These are phyloP conservation scores for Sisymbrium altissimum DNA, from an alignment of 345 rosid genomes.

Conservation along the genomic window DNA sequence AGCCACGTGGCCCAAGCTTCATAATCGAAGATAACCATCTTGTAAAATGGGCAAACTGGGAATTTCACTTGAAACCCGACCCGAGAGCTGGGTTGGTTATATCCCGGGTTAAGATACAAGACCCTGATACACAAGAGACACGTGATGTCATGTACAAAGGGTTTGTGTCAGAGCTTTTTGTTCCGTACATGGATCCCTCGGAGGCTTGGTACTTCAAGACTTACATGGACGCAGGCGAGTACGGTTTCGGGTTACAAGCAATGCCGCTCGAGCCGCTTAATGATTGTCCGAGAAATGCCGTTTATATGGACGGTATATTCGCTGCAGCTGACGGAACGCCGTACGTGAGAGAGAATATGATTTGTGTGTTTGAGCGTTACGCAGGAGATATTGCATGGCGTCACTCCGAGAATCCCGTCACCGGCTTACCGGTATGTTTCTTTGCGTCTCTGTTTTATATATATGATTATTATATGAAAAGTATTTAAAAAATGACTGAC, in stretches of 20 bases:
- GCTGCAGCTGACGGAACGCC: slow-evolving; percentile 47
- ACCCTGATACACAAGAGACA: slow-evolving; percentile 44
- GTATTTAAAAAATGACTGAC: too few species aligned
- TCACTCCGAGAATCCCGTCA: slow-evolving; percentile 43
- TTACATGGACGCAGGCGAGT: slow-evolving; percentile 68
- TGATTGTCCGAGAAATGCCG: slow-evolving; percentile 53
- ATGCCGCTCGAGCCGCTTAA: slow-evolving; percentile 54
- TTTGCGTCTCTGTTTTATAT: neutral
- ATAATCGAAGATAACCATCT: slow-evolving; percentile 41
- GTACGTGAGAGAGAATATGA: slow-evolving; percentile 40
- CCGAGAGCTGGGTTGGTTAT: slow-evolving; percentile 56
- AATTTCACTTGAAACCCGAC: slow-evolving; percentile 61
- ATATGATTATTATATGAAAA: too few species aligned
- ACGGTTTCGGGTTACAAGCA: slow-evolving; percentile 44
- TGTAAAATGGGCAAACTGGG: slow-evolving; percentile 70
- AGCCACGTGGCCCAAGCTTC: slow-evolving; percentile 61
- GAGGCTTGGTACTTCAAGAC: slow-evolving; percentile 57
- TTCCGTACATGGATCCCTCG: slow-evolving; percentile 64
- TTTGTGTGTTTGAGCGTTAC: slow-evolving; percentile 52
- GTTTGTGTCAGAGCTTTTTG: slow-evolving; percentile 56
- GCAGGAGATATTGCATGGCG: slow-evolving; percentile 62
- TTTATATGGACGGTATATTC: slow-evolving; percentile 54
- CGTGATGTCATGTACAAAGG: slow-evolving; percentile 69
- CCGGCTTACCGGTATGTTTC: slow-evolving; percentile 17
- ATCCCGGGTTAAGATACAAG: slow-evolving; percentile 48